Base-by-base conservation (phyloP, 1,284 basidiomycete species). In the Peniophora sp. region DNA sequence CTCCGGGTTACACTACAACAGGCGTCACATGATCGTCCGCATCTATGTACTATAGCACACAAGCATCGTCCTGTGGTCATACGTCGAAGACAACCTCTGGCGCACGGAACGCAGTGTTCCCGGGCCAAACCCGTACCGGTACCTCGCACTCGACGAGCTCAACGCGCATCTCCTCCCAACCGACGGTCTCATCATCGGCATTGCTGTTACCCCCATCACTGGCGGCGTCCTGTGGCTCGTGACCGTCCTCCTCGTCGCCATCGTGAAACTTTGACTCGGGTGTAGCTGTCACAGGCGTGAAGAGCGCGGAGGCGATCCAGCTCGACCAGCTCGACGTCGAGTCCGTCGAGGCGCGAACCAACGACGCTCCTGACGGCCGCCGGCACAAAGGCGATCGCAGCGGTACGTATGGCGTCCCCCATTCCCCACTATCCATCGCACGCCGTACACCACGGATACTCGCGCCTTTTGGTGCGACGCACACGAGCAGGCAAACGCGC, bases 141-240 rank as follows among this genome's bases (percentile, higher is more conserved):
- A 97, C 85, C 65, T 91, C 87, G 60, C 92, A 95, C 63, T 95
- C 92, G 17, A 97, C 89, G 53, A 83, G 88, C 73, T 95, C 90
- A 22, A 85, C 74, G 60, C 68, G 71, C 17, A 85, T 72, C 52
- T 81, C 77, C 47, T 57, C 61, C 87, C 87, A 89, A 3, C 75
- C 83, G 6, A 73, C 76, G 56, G 83, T 82, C 24, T 73, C 78
- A 55, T 77, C 79, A 51, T 75, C 77, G 45, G 60, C 69, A 32
- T 32, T 12, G 27, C 27, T 12, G n/a, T n/a, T n/a, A 5, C 27
- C 27, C 27, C 5, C 27, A 12, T 32, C 27, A 12, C 27, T 32
- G 17, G 55, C 27, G 66, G 47, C 53, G 16, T 49, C 58, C 20
- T 52, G 54, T 32, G 47, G 41, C 44, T 52, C 55, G 0, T 52